Evolutionary conservation across 2,329 filamentous ascomycete genomes (phyloP).

Genomic region (Nectriaceae sp.): DNA sequence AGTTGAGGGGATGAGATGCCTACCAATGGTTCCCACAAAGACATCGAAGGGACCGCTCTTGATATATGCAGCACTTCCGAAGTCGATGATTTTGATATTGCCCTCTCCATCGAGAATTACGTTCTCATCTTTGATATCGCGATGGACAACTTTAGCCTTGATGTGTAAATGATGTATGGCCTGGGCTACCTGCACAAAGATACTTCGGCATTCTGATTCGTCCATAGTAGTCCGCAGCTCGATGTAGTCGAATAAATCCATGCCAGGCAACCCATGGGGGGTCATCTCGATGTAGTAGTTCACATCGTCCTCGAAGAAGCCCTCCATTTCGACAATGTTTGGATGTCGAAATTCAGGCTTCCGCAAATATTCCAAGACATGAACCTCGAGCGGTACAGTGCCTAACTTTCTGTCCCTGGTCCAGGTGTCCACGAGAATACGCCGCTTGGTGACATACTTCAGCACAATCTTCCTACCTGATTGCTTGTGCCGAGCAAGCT

Average conservation of each 20-base stretch:
- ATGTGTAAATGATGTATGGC: constrained; percentile 91
- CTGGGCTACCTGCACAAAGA: constrained; percentile 89
- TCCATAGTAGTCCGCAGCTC: constrained; percentile 96
- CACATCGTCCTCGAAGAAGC: constrained; percentile 75
- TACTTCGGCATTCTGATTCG: constrained; percentile 88
- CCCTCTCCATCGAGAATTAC: constrained; percentile 94
- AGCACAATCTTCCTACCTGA: constrained; percentile 84
- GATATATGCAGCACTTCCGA: constrained; percentile 96
- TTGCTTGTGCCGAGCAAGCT: constrained; percentile 84
- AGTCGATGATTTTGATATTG: constrained; percentile 95
- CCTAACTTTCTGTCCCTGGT: constrained; percentile 89
- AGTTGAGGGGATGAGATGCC: constrained; percentile 34
- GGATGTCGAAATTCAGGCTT: constrained; percentile 68
- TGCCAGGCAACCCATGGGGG: constrained; percentile 90
- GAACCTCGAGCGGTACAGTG: constrained; percentile 94
- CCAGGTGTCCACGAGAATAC: constrained; percentile 98
- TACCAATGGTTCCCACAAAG: constrained; percentile 97
- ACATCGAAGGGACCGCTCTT: constrained; percentile 98
- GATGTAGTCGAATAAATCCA: constrained; percentile 99
- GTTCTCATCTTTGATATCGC: constrained; percentile 99
- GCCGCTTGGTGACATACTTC: constrained; percentile 96
- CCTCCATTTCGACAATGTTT: constrained; percentile 73
- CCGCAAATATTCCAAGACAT: constrained; percentile 91
- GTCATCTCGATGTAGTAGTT: constrained; percentile 99
- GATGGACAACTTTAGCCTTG: constrained; percentile 88